Percentiles rank a stretch among this genome's conserved stretches.
Conservation (phyloP, 2,329 filamentous ascomycete genomes). For the Pseudocercospora cruenta region DNA sequence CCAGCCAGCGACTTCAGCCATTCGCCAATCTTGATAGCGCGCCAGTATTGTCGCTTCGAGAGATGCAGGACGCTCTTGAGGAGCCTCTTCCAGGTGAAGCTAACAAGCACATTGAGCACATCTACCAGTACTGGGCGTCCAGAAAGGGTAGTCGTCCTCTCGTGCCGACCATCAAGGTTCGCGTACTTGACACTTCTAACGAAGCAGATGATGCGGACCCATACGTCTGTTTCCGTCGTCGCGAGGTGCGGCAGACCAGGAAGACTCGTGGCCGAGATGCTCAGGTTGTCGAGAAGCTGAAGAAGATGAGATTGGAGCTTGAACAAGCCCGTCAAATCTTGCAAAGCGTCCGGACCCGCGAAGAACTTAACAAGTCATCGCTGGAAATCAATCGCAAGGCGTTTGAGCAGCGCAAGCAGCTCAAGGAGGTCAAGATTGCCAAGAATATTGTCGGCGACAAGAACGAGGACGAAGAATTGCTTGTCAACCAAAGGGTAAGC, state of each 20-base stretch:
- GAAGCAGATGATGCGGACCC: constrained; percentile 95
- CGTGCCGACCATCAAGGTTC: constrained; percentile 74
- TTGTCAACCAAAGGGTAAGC: constrained; percentile 85
- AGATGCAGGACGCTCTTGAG: constrained; percentile 67
- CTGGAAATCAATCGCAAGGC: constrained; percentile 74
- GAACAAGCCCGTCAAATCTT: constrained; percentile 86
- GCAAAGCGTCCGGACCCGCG: constrained; percentile 75
- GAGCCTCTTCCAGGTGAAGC: constrained; percentile 56
- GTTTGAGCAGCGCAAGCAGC: constrained; percentile 78
- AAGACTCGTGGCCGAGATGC: constrained; percentile 94
- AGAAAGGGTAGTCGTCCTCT: constrained; percentile 72
- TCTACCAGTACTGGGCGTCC: constrained; percentile 89
- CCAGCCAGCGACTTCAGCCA: constrained; percentile 78
- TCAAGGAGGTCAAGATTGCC: constrained; percentile 87
- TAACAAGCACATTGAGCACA: constrained; percentile 68
- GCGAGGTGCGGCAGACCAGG: constrained; percentile 89
- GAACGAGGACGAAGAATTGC: constrained; percentile 86
- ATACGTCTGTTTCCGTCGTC: constrained; percentile 95
- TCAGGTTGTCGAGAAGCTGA: constrained; percentile 91
- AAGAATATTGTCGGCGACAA: constrained; percentile 81
- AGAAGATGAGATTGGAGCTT: constrained; percentile 85
- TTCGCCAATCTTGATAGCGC: constrained; percentile 89
- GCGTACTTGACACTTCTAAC: constrained; percentile 79
- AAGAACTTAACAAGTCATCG: constrained; percentile 76
- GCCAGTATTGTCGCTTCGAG: constrained; percentile 65